A percentile compares a stretch with the other conserved stretches of the same genome.
These are phyloP conservation scores for Trichothecium roseum DNA, from an alignment of 2,329 filamentous ascomycete species.

Conservation along the genomic window DNA sequence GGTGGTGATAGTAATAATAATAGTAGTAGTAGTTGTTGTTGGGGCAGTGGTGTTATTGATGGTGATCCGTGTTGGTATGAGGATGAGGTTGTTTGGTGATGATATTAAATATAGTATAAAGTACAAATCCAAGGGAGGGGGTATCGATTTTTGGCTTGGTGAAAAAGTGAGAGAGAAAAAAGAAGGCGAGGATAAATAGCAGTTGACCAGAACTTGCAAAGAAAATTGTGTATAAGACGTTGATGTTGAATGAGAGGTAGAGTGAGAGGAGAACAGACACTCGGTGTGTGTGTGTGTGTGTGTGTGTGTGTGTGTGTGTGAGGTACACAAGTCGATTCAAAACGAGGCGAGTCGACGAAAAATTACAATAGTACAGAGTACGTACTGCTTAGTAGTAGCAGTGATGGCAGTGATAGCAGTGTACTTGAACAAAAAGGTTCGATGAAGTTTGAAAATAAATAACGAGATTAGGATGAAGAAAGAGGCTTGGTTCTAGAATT, in stretches of 20 bases:
- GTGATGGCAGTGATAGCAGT: slow-evolving; percentile 2
- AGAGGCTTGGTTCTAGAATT: too few relatives aligned
- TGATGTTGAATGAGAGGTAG: slow-evolving; percentile 1
- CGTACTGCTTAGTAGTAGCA: background rate
- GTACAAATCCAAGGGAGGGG: background rate
- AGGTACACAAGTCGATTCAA: background rate
- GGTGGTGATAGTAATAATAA: too few relatives aligned
- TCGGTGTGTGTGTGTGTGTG: slow-evolving; percentile 1
- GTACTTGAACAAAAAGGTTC: too few relatives aligned
- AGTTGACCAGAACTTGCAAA: background rate
- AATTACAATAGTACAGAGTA: background rate
- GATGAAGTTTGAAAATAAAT: too few relatives aligned
- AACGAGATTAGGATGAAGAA: too few relatives aligned
- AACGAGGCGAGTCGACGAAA: slow-evolving; percentile 4
- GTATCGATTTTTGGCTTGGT: background rate
- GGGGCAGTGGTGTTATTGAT: slow-evolving; percentile 1
- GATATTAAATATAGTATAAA: background rate
- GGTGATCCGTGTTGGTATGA: slow-evolving; percentile 1
- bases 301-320: background rate
- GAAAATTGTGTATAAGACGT: too few relatives aligned
- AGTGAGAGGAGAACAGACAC: background rate
- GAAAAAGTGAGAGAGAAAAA: slow-evolving; percentile 1
- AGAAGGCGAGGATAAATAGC: background rate
- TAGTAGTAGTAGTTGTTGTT: too few relatives aligned
- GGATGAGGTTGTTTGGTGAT: background rate